Evolutionary conservation across 2,329 filamentous ascomycete genomes (phyloP).

Genomic region (Calonectria pteridis): DNA sequence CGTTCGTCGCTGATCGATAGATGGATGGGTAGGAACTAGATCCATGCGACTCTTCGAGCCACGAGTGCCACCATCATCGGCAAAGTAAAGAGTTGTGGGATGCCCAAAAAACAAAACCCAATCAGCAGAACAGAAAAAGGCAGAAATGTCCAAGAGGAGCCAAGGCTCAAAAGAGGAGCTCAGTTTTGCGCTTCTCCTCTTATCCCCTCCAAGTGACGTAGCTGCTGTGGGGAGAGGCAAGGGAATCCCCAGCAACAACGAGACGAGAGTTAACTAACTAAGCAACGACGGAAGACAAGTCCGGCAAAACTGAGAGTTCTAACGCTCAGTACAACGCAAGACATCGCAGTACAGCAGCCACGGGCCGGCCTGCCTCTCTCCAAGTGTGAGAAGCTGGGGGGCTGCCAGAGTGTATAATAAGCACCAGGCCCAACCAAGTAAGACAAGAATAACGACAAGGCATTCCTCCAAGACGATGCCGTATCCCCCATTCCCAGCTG

Average conservation of each 20-base stretch:
- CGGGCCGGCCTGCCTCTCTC: not conserved
- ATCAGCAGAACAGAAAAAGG: not conserved
- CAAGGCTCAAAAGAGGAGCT: not conserved
- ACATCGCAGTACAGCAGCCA: not conserved
- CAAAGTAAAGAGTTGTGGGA: not conserved
- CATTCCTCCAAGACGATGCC: not conserved
- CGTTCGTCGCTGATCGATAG: not conserved
- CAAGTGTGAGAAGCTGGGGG: not conserved
- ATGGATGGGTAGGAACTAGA: not conserved
- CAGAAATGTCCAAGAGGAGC: not conserved
- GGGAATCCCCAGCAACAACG: conserved; percentile 15
- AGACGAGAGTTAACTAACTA: not conserved
- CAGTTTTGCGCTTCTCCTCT: conserved; percentile 10
- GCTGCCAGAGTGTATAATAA: not conserved
- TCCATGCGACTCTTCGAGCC: not conserved
- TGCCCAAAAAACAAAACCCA: not conserved
- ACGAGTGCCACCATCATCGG: not conserved
- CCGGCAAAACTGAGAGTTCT: not conserved
- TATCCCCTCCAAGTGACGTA: conserved; percentile 10
- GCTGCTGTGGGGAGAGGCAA: conserved; percentile 13
- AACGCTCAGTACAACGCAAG: not conserved
- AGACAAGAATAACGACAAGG: not conserved
- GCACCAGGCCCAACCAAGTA: not conserved
- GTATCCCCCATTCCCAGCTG: not conserved
- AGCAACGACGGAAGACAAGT: conserved; percentile 2